Conservation (phyloP, 176 grass and related monocot species). For the Alopecurus myosuroides region DNA sequence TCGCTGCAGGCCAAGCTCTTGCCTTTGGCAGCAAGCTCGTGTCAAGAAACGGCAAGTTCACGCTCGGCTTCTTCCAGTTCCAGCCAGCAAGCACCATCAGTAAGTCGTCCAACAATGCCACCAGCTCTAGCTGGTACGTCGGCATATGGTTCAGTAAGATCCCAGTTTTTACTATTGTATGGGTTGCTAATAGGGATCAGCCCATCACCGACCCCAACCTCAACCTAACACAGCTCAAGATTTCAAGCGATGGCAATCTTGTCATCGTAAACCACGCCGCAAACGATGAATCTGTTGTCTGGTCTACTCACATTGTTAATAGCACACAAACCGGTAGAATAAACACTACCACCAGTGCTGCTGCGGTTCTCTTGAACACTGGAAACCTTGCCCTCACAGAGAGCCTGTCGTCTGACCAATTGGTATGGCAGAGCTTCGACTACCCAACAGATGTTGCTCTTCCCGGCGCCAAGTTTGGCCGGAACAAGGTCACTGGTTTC, state of each 20-base stretch:
- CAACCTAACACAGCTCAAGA: slow-evolving; percentile 10
- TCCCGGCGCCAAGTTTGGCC: slow-evolving; percentile 39
- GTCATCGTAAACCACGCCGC: background rate
- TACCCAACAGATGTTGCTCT: slow-evolving; percentile 16
- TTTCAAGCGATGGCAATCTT: slow-evolving; percentile 5
- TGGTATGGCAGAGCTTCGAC: background rate
- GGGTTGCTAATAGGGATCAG: background rate
- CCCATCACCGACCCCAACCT: background rate
- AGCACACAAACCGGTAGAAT: background rate
- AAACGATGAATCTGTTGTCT: background rate
- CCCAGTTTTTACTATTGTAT: background rate
- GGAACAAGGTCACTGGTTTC: slow-evolving; percentile 37
- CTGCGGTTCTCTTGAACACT: background rate
- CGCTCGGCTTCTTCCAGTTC: background rate
- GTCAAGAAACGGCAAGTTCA: background rate
- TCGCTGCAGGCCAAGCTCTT: background rate
- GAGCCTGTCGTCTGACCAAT: background rate
- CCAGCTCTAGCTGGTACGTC: background rate
- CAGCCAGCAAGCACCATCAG: background rate
- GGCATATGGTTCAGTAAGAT: background rate
- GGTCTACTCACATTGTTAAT: slow-evolving; percentile 30
- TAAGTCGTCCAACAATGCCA: background rate
- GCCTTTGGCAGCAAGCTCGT: background rate
- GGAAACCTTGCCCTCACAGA: background rate
- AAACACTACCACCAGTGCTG: background rate